phyloP scores from a whole-genome alignment of 805 yeast genomes.

The Tanozyma kutaoensis region DNA sequence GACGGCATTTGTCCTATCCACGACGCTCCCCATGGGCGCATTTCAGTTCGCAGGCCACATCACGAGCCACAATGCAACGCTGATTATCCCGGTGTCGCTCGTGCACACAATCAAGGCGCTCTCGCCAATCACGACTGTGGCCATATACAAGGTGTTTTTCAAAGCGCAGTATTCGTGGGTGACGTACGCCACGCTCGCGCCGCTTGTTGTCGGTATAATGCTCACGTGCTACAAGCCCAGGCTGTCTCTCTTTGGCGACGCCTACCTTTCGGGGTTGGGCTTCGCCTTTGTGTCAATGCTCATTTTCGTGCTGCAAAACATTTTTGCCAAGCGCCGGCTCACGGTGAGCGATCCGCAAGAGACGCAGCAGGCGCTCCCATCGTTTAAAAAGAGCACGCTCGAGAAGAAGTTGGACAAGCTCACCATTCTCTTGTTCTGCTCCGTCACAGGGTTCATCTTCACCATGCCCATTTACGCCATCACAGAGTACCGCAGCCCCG shows the following conservation, averaged over 20 bases:
- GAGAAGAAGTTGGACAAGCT: conserved; percentile 47
- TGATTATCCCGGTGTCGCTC: conserved; percentile 82
- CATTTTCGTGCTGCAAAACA: conserved; percentile 67
- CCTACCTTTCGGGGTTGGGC: conserved; percentile 25
- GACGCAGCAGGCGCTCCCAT: conserved; percentile 10
- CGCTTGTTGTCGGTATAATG: conserved; percentile 78
- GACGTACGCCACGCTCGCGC: conserved; percentile 70
- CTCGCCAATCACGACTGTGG: conserved; percentile 80
- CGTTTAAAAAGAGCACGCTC: conserved; percentile 8
- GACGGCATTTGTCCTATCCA: conserved; percentile 33
- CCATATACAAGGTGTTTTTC: conserved; percentile 56
- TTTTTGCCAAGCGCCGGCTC: conserved; percentile 63
- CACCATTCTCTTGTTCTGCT: conserved; percentile 60
- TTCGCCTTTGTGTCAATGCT: conserved; percentile 45
- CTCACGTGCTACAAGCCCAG: conserved; percentile 49
- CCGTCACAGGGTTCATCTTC: conserved; percentile 50
- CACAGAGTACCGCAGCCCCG: conserved; percentile 29
- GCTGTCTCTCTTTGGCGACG: conserved; percentile 1
- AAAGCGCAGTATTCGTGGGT: conserved; percentile 39
- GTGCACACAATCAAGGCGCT: conserved; percentile 92
- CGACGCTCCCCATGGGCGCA: conserved; percentile 87
- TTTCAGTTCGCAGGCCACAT: conserved; percentile 91
- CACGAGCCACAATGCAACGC: conserved; percentile 84
- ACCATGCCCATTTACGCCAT: conserved; percentile 57
- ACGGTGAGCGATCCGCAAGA: conserved; percentile 17